Evolutionary conservation across 129 eudicot species (phyloP), one percentile per base, ranked within the genome.

Genomic region (Pulicaria dysenterica): DNA sequence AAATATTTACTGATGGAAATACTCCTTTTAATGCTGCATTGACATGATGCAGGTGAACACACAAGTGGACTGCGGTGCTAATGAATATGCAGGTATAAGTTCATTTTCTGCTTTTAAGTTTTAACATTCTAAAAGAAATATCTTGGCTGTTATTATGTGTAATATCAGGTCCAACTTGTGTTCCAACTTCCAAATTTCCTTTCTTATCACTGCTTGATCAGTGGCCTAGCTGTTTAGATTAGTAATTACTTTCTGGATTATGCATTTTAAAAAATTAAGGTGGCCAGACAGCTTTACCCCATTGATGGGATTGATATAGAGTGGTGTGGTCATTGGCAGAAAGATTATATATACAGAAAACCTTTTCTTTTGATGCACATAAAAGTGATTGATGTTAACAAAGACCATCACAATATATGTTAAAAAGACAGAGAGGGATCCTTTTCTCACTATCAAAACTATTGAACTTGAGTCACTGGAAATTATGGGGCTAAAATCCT

Each of bases 401-500:
- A 10, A 19, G 36, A 60, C 40, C 11, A 47, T 38, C 58, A 43
- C 56, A 58, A 51, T 54, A 5, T 54, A 38, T 75, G 37, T 58
- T 39, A 43, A 54, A 36, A 44, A 57, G 65, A 31, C 16, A 39
- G 8, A 49, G 37, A 48, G 47, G 69, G 67, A 65, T 24, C 17
- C 38, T 43, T 51, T 45, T 46, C 51, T 69, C 16, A 47, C 42
- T 56, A 47, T 65, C 46, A 54, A 49, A 79, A 45, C 64, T 24
- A 40, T 37, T 69, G 59, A 70, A 45, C 45, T 49, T 17, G 42
- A 16, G 16, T 70, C 71, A 73, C 84, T 81, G 89, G 78, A 58
- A 59, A 58, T 40, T 40, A 4, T 78, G 73, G 39, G 31, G 72
- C 55, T 37, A 75, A 72, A 66, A 68, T 54, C 65, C 73, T 45